A percentile compares a stretch with the other conserved stretches of the same genome.
phyloP scores from a whole-genome alignment of 1,284 basidiomycete genomes.

The Trametes hirsuta region DNA sequence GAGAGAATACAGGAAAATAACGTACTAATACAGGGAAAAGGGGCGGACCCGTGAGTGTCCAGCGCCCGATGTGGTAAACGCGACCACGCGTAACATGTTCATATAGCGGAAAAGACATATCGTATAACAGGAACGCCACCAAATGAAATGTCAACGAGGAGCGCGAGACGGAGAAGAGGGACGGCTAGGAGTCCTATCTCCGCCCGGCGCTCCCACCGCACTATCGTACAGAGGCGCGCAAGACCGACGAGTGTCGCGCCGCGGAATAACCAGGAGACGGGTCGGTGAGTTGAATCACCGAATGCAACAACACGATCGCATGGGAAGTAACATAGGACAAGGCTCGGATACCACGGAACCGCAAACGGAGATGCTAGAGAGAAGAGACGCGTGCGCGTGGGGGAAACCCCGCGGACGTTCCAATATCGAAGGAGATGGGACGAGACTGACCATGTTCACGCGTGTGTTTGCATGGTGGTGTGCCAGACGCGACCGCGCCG shows the following conservation, averaged over 20 bases:
- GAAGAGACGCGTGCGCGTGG: slow-evolving; percentile 1
- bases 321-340: slow-evolving; percentile 5
- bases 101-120: slow-evolving; percentile 11
- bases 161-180: slow-evolving; percentile 2
- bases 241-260: slow-evolving; percentile 3
- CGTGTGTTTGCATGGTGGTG: not conserved
- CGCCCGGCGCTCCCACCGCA: slow-evolving; percentile 8
- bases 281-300: slow-evolving; percentile 26
- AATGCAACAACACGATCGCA: not conserved
- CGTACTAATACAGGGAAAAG: slow-evolving; percentile 9
- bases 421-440: slow-evolving; percentile 8
- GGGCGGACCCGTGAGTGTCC: not conserved
- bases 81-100: slow-evolving; percentile 11
- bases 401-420: slow-evolving; percentile 9
- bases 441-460: slow-evolving; percentile 13
- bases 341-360: not conserved
- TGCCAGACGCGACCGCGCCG: not conserved
- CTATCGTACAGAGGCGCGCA: slow-evolving; percentile 11
- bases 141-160: slow-evolving; percentile 5
- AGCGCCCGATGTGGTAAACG: not conserved
- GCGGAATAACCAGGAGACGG: not conserved
- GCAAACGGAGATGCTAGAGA: not conserved
- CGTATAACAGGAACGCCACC: slow-evolving; percentile 13
- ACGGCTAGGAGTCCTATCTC: slow-evolving; percentile 12
- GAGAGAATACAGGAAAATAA: slow-evolving; percentile 10